Base-by-base conservation (phyloP, 305 asterid genomes). In the Euphrasia arctica region DNA sequence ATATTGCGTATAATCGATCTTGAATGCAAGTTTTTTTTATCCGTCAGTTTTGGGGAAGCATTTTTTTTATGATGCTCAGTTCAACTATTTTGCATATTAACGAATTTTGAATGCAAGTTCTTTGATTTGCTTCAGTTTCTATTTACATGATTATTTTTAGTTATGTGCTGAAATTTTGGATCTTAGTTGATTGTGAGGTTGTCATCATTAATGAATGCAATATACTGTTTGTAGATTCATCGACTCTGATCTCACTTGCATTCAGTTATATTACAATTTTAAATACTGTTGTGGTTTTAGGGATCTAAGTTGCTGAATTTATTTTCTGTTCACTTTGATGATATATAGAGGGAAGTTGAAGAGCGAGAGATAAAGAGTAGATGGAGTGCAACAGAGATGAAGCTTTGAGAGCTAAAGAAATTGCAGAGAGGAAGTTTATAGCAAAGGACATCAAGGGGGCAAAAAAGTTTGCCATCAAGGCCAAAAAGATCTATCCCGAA, bases 381-480 rank as follows among this genome's bases (percentile, higher is more conserved):
- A 88, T 88, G 96, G 96, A 89, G 79, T 86, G 96, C 82, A 89
- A 89, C 70, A 86, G 85, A 70, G 96, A 86, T 12, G 96, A 89
- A 72, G 95, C 95, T 50, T 1, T 82, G 64, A 86, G 95, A 75
- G 85, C 96, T 7, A 86, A 86, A 77, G 85, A 84, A 72, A 82
- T 89, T 69, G 85, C 96, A 0, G 92, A 84, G 75, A 75, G 56
- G 69, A 78, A 73, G 79, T 82, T 89, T 72, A 56, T 50, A 47
- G 89, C 71, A 0, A 86, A 78, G 74, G 96, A 86, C 66, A 62
- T 82, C 27, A 73, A 64, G 52, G 87, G 84, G 18, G 95, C 92
- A 0, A 84, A 73, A 64, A 89, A 82, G 62, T 82, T 89, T 52
- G 95, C 96, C 54, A 56, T 76, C 54, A 89, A 89, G 78, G 92